These are phyloP conservation scores for Paxillus involutus DNA, from an alignment of 768 basidiomycete genomes.

Conservation along the genomic window DNA sequence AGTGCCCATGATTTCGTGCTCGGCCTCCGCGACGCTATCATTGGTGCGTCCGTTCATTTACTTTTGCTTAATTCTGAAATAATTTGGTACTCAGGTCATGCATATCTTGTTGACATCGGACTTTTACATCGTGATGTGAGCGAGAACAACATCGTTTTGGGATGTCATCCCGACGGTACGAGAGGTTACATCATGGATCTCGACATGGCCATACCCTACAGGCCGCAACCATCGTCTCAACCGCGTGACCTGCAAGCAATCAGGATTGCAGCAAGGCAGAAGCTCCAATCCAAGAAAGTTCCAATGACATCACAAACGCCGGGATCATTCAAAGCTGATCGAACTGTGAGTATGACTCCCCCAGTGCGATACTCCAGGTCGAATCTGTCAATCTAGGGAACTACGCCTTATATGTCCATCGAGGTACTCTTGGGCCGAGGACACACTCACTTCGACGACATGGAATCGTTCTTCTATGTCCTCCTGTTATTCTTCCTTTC, in stretches of 20 bases:
- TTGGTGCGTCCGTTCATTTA: neutral
- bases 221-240: neutral
- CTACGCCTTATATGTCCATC: neutral
- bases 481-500: neutral
- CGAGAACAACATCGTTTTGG: neutral
- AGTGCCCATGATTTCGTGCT: slow-evolving; percentile 6
- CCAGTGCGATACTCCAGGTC: too few species aligned
- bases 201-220: neutral
- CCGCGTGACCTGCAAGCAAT: too few species aligned
- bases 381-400: neutral
- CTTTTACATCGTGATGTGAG: slow-evolving; percentile 2
- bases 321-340: neutral
- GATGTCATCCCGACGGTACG: too few species aligned
- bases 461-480: slow-evolving; percentile 1
- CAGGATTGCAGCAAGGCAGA: too few species aligned
- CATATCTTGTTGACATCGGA: neutral
- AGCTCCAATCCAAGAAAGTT: too few species aligned
- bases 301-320: neutral
- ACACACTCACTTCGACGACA: neutral
- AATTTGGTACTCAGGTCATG: neutral
- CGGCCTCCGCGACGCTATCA: neutral
- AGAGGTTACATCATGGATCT: neutral
- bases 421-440: neutral
- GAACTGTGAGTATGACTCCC: neutral
- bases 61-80: neutral